Conservation (phyloP, 495 filamentous ascomycete species). For the Xylaria flabelliformis region DNA sequence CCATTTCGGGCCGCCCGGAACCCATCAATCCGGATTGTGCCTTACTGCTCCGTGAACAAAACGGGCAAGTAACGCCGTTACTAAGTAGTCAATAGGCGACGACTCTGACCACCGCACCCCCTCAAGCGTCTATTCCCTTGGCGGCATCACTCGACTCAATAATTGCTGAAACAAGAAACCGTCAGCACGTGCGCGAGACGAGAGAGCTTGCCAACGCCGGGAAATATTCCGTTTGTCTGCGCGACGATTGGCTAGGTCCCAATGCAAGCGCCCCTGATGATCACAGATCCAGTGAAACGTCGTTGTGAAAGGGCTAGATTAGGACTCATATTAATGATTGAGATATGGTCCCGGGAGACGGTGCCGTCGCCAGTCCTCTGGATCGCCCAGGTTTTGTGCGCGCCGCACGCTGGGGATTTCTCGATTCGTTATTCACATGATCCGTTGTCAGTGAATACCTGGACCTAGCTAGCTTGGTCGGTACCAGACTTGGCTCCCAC, state of each 20-base stretch:
- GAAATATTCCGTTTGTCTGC: slow-evolving; percentile 16
- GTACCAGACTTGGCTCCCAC: slow-evolving; percentile 4
- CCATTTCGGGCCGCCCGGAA: slow-evolving; percentile 27
- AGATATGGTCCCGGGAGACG: background rate
- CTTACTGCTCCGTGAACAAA: slow-evolving; percentile 25
- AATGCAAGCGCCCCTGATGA: slow-evolving; percentile 15
- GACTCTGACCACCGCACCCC: background rate
- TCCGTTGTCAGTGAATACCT: background rate
- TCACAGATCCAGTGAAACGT: slow-evolving; percentile 4
- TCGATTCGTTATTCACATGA: slow-evolving; percentile 17
- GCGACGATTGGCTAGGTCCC: background rate
- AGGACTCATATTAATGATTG: background rate
- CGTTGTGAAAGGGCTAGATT: background rate
- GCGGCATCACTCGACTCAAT: background rate
- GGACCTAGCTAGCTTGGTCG: background rate
- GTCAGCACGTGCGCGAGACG: background rate
- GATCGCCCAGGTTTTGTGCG: slow-evolving; percentile 12
- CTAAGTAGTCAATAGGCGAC: slow-evolving; percentile 14
- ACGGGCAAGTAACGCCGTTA: slow-evolving; percentile 27
- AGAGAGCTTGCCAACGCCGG: background rate
- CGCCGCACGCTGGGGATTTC: slow-evolving; percentile 11
- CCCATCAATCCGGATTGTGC: slow-evolving; percentile 12
- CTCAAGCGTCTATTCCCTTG: slow-evolving; percentile 8
- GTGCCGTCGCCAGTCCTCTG: slow-evolving; percentile 18
- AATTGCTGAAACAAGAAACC: slow-evolving; percentile 7